phyloP scores from a whole-genome alignment of 2,329 filamentous ascomycete species.

The Cladosporium halotolerans region DNA sequence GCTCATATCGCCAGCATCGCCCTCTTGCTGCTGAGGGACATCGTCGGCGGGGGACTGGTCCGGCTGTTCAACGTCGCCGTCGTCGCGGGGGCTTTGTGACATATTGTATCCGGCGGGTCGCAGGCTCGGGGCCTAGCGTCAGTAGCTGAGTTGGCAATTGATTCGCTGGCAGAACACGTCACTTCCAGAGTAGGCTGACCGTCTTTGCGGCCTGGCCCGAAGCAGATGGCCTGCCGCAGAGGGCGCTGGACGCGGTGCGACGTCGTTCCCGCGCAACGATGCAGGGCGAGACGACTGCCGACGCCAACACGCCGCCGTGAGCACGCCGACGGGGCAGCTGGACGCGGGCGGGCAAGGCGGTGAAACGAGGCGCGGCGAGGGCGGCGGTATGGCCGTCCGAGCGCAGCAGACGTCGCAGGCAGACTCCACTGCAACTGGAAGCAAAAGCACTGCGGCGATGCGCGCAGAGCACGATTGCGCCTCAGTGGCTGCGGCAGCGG shows the following conservation, averaged over 20 bases:
- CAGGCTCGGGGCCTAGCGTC: conserved; percentile 16
- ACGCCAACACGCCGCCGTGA: conserved; percentile 1
- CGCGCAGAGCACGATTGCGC: conserved; percentile 3
- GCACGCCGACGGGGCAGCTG: conserved; percentile 1
- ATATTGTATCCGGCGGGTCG: conserved; percentile 59
- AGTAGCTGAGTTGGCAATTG: conserved; percentile 19
- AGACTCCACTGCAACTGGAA: not conserved
- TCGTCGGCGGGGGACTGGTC: conserved; percentile 78
- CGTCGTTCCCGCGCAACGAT: conserved; percentile 6
- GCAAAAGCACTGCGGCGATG: not conserved
- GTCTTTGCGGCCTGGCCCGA: conserved; percentile 13
- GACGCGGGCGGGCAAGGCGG: conserved; percentile 5
- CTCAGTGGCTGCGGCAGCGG: conserved; percentile 3
- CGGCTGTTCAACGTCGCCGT: conserved; percentile 70
- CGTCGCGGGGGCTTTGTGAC: conserved; percentile 85
- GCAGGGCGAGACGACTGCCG: conserved; percentile 7
- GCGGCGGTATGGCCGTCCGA: conserved; percentile 9
- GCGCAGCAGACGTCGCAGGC: conserved; percentile 5
- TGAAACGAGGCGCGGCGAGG: conserved; percentile 8
- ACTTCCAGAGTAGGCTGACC: conserved; percentile 15
- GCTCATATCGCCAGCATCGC: conserved; percentile 22
- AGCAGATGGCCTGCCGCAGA: conserved; percentile 11
- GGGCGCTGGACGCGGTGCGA: conserved; percentile 7
- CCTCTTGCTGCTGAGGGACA: conserved; percentile 55
- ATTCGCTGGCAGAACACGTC: conserved; percentile 27